Evolutionary conservation across 73 alveolate genomes (phyloP).

Genomic region (Effrenium voratum): DNA sequence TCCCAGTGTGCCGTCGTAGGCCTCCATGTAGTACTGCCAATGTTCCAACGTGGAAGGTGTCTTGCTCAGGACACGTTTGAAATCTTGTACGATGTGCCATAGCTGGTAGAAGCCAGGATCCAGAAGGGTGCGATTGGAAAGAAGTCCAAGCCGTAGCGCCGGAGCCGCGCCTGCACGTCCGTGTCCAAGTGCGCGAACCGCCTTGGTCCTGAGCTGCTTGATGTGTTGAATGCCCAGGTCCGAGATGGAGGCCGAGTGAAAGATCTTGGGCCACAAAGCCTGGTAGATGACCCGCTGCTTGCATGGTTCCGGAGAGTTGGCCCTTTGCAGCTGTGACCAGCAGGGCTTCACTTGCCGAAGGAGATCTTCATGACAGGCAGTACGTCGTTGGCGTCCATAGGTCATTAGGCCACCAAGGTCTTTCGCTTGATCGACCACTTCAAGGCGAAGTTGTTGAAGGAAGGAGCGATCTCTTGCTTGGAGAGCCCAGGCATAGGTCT

Average conservation of each 20-base stretch:
- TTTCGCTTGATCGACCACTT: not conserved
- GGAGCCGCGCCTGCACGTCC: not conserved
- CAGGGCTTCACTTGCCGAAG: not conserved
- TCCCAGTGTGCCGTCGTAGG: not conserved
- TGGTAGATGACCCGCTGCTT: not conserved
- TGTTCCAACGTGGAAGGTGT: not conserved
- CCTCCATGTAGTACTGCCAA: not conserved
- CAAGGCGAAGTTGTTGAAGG: not conserved
- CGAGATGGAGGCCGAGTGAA: not conserved
- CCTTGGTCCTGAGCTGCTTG: not conserved
- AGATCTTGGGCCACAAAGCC: not conserved
- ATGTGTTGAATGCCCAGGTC: not conserved
- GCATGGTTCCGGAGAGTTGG: not conserved
- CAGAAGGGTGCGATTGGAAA: not conserved
- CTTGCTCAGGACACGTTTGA: not conserved
- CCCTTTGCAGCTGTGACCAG: not conserved
- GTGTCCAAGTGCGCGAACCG: not conserved
- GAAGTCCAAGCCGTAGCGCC: not conserved
- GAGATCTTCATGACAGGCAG: not conserved
- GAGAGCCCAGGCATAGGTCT: not conserved
- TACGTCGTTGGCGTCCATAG: not conserved
- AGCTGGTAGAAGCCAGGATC: slow-evolving; percentile 33
- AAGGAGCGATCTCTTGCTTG: not conserved
- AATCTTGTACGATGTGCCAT: not conserved
- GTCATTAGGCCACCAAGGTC: slow-evolving; percentile 17